Base-by-base conservation (phyloP, 75 land plant genomes). In the Sequoia sempervirens region DNA sequence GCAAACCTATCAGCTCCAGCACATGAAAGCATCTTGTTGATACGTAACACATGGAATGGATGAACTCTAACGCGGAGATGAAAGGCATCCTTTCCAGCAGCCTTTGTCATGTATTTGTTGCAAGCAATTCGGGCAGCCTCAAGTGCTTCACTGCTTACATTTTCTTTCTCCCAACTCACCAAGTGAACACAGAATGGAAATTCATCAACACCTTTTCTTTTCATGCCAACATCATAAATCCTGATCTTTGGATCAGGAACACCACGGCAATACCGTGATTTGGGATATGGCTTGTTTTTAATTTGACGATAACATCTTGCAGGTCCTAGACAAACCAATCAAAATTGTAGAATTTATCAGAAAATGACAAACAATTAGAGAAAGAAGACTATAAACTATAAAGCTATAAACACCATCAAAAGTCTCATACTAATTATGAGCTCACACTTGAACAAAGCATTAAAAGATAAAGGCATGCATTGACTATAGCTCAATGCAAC, bases 21-120 rank as follows among this genome's bases (percentile, higher is more conserved):
- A 81, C 93, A 92, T 15, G 93, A 92, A 82, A 92, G 93, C 93
- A 91, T 92, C 89, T 92, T 92, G 86, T 92, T 92, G 88, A 92
- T 92, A 12, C 93, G 90, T 12, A 92, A 89, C 30, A 92, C 93
- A 38, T 92, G 93, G 93, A 89, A 92, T 12, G 93, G 93, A 78
- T 92, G 93, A 80, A 91, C 93, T 17, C 93, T 84, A 34, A 92
- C 93, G 1, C 93, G 87, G 23, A 92, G 89, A 79, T 92, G 93
- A 81, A 92, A 92, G 8, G 93, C 87, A 84, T 92, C 93, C 75
- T 92, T 92, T 9, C 93, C 92, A 53, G 93, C 93, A 41, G 54
- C 89, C 70, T 92, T 92, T 14, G 93, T 83, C 93, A 92, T 92
- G 85, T 92, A 92, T 82, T 92, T 92, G 89, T 91, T 91, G 84